Evolutionary conservation across 1,284 basidiomycete genomes (phyloP).

Genomic region (Malassezia dermatis): DNA sequence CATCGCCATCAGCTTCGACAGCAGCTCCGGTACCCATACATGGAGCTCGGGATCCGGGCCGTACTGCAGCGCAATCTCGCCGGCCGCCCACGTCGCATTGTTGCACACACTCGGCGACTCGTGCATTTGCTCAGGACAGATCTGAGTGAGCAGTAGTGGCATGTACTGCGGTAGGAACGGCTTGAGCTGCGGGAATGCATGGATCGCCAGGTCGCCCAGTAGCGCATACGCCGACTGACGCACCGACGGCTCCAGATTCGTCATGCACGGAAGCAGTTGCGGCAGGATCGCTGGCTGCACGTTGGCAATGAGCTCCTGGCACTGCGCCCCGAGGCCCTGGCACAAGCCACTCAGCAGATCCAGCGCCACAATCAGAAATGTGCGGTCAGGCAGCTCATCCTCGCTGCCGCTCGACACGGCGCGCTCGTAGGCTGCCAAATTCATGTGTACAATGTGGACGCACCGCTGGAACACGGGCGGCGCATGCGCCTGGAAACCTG

Average conservation of each 20-base stretch:
- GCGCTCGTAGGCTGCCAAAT: constrained; percentile 58
- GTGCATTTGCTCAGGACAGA: constrained; percentile 76
- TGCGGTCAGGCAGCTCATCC: constrained; percentile 37
- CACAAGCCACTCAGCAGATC: constrained; percentile 90
- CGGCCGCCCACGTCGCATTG: constrained; percentile 99
- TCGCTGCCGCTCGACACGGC: constrained; percentile 64
- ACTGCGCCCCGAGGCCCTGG: constrained; percentile 70
- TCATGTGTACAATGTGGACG: constrained; percentile 69
- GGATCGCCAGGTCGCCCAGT: constrained; percentile 94
- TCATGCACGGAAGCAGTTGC: constrained; percentile 40
- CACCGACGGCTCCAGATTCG: constrained; percentile 83
- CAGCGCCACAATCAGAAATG: constrained; percentile 75
- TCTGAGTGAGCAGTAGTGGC: constrained; percentile 76
- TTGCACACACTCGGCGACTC: constrained; percentile 95
- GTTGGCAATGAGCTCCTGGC: constrained; percentile 32
- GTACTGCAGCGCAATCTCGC: constrained; percentile 66
- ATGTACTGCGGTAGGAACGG: constrained; percentile 70
- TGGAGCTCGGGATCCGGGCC: constrained; percentile 49
- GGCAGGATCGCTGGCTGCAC: constrained; percentile 37
- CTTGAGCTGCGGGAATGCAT: constrained; percentile 73
- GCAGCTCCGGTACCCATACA: constrained; percentile 55
- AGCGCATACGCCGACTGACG: constrained; percentile 94
- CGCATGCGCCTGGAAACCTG: constrained; percentile 79
- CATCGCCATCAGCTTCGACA: constrained; percentile 81
- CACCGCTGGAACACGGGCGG: constrained; percentile 87